Conservation (phyloP, 331 rosid species). For the Acacia concinna region DNA sequence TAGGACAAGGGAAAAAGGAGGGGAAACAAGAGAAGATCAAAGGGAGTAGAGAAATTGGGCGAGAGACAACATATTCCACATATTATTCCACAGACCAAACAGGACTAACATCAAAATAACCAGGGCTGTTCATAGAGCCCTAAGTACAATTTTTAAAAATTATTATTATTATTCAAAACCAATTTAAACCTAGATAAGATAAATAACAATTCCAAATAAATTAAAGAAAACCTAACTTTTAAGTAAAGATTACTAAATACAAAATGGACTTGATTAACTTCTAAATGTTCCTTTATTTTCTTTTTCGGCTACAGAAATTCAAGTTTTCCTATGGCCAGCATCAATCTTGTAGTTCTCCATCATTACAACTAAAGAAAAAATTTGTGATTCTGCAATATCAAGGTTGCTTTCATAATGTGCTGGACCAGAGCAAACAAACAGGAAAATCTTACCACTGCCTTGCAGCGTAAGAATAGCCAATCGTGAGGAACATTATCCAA, state of each 20-base stretch:
- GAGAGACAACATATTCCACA: not conserved
- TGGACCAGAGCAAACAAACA: constrained; percentile 4
- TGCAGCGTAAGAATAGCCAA: constrained; percentile 95
- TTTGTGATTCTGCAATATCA: constrained; percentile 11
- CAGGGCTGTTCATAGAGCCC: not conserved
- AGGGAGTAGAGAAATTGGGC: not conserved
- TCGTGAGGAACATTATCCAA: constrained; percentile 95
- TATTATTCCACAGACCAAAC: not conserved
- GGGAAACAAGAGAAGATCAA: not conserved
- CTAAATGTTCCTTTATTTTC: not conserved
- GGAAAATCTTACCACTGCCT: constrained; percentile 90
- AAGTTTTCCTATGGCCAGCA: not conserved
- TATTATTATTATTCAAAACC: not conserved
- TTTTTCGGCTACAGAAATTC: not conserved
- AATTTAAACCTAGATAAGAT: not conserved
- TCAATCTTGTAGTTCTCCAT: not conserved
- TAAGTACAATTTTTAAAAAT: not conserved
- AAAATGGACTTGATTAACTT: not conserved
- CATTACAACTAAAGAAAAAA: not conserved
- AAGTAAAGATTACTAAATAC: not conserved
- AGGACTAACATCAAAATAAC: not conserved
- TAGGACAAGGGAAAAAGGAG: not conserved
- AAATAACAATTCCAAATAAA: not conserved
- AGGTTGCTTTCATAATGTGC: constrained; percentile 8
- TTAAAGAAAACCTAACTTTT: not conserved